Conservation (phyloP, 495 filamentous ascomycete species). For the Platismatia glauca region DNA sequence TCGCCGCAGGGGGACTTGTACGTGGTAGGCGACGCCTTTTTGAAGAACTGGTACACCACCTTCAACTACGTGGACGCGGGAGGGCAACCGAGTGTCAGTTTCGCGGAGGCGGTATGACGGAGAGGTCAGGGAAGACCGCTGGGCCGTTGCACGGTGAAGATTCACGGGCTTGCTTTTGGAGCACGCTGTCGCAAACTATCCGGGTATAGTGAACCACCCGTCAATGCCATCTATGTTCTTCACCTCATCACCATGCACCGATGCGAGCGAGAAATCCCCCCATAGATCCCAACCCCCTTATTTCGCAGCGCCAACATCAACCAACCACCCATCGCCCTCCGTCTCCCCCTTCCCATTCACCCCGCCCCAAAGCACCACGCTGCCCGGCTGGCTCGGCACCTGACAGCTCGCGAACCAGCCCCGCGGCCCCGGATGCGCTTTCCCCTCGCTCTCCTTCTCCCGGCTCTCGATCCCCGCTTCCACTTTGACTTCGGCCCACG, state of each 20-base stretch:
- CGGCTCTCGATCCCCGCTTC: slow-evolving; percentile 31
- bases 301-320: slow-evolving; percentile 18
- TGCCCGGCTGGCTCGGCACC: neutral
- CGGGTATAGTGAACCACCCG: neutral
- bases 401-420: slow-evolving; percentile 38
- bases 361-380: slow-evolving; percentile 44
- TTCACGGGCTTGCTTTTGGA: neutral
- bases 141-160: neutral
- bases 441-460: slow-evolving; percentile 27
- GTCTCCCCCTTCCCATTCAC: slow-evolving; percentile 38
- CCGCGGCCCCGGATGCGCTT: slow-evolving; percentile 45
- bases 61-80: neutral
- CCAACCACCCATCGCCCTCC: slow-evolving; percentile 46
- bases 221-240: neutral
- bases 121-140: too few species aligned
- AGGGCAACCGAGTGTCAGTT: neutral
- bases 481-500: slow-evolving; percentile 42
- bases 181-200: neutral
- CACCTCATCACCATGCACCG: neutral
- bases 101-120: neutral
- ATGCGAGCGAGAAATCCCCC: too few species aligned
- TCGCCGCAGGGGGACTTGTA: neutral
- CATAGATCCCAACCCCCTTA: neutral
- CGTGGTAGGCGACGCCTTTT: neutral
- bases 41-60: neutral